Evolutionary conservation across 148 eudicot species (phyloP).

Genomic region (Rhododendron ovatum): DNA sequence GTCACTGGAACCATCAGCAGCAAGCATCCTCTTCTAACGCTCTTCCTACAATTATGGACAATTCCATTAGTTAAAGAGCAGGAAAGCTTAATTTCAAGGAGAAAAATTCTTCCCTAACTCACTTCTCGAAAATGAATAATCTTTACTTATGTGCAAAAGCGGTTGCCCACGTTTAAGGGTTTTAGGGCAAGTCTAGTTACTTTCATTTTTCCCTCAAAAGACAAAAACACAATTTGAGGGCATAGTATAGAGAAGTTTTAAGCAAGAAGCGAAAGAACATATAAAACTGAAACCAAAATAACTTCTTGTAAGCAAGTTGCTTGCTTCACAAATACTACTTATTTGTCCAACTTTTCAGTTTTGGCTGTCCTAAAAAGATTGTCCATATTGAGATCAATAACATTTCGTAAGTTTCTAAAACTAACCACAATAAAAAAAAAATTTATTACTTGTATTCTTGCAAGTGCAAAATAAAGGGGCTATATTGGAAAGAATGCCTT

Average conservation of each 20-base stretch:
- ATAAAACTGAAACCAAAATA: not conserved
- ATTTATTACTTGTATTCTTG: not conserved
- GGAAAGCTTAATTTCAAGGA: not conserved
- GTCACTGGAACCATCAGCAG: conserved; percentile 61
- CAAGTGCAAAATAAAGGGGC: not conserved
- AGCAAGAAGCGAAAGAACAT: not conserved
- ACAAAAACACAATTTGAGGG: not conserved
- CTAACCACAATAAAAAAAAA: not conserved
- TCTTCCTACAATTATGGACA: conserved; percentile 50
- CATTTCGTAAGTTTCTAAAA: no score
- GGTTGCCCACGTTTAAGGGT: not conserved
- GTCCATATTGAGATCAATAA: not conserved
- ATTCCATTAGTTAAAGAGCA: conserved; percentile 4
- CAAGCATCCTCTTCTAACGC: conserved; percentile 80
- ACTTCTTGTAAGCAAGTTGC: not conserved
- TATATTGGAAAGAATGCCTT: not conserved
- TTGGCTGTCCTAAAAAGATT: not conserved
- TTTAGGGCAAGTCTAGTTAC: not conserved
- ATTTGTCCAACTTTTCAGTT: not conserved
- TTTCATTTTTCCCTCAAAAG: not conserved
- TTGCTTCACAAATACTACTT: not conserved
- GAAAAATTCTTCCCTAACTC: not conserved
- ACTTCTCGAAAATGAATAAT: not conserved
- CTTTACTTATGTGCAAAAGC: not conserved
- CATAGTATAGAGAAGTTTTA: not conserved